A percentile compares a stretch with the other conserved stretches of the same genome.
Conservation (phyloP, 495 filamentous ascomycete species). For the Penicillium dipodomyicola region DNA sequence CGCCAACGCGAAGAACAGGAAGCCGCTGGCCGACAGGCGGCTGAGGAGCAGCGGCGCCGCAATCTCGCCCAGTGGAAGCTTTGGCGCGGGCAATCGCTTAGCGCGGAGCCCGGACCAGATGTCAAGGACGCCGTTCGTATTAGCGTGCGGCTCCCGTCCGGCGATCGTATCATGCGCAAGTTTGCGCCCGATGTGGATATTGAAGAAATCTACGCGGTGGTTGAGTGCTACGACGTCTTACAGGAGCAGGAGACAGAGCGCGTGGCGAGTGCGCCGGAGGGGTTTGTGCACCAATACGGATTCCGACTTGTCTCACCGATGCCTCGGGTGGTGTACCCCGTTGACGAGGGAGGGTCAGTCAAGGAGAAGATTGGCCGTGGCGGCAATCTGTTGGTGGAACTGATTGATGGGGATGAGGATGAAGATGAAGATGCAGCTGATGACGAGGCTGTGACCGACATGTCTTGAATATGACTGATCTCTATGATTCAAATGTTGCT, state of each 20-base stretch:
- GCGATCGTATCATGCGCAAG: constrained; percentile 69
- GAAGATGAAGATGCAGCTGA: constrained; percentile 35
- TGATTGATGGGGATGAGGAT: constrained; percentile 56
- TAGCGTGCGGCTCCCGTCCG: constrained; percentile 71
- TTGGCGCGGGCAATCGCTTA: constrained; percentile 71
- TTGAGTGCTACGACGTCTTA: constrained; percentile 81
- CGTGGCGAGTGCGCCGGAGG: constrained; percentile 52
- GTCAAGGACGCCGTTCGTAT: constrained; percentile 73
- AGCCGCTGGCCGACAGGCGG: constrained; percentile 60
- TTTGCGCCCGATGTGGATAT: constrained; percentile 64
- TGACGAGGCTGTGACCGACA: constrained; percentile 15
- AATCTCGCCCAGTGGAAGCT: constrained; percentile 70
- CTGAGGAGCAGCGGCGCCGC: constrained; percentile 54
- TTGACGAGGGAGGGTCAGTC: constrained; percentile 62
- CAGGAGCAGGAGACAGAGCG: constrained; percentile 28
- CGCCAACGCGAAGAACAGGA: constrained; percentile 61
- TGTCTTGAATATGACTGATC: constrained; percentile 10
- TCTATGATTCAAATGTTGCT: neutral
- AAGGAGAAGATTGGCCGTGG: constrained; percentile 73
- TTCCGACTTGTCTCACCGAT: constrained; percentile 82
- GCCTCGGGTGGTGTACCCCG: constrained; percentile 73
- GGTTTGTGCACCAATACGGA: constrained; percentile 71
- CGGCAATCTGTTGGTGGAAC: constrained; percentile 86
- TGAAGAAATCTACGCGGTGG: constrained; percentile 94
- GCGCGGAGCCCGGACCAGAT: constrained; percentile 62